These are phyloP conservation scores for Blumeriella jaapii DNA, from an alignment of 2,329 filamentous ascomycete genomes.

Conservation along the genomic window DNA sequence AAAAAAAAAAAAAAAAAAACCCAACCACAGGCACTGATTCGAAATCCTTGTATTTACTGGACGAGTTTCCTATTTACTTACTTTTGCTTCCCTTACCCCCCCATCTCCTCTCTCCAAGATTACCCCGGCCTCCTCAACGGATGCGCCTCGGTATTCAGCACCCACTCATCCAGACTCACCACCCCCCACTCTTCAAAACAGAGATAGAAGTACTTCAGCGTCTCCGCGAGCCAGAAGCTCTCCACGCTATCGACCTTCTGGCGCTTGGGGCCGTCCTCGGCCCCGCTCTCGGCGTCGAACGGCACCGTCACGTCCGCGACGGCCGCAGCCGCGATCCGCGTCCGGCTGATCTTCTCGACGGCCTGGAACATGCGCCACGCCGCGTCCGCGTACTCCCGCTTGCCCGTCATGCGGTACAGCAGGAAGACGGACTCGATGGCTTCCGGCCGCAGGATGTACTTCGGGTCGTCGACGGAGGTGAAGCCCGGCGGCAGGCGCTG, in stretches of 20 bases:
- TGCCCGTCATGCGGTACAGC: constrained; percentile 32
- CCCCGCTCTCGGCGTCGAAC: constrained; percentile 26
- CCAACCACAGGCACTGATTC: no score
- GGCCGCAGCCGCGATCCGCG: constrained; percentile 33
- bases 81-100: not conserved
- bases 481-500: constrained; percentile 17
- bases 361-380: constrained; percentile 39
- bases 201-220: constrained; percentile 52
- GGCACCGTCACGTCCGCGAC: constrained; percentile 34
- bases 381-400: constrained; percentile 29
- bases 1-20: no score
- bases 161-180: constrained; percentile 49
- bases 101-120: not conserved
- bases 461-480: constrained; percentile 15
- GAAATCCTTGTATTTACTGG: no score
- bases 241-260: constrained; percentile 43
- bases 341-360: constrained; percentile 33
- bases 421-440: constrained; percentile 58
- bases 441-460: constrained; percentile 48
- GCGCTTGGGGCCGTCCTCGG: constrained; percentile 3
- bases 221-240: constrained; percentile 52
- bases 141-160: constrained; percentile 32
- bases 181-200: constrained; percentile 37
- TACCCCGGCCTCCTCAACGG: constrained; percentile 19
- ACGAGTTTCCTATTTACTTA: not conserved